Conservation (phyloP, 495 filamentous ascomycete genomes). For the Penicillium ucsense region DNA sequence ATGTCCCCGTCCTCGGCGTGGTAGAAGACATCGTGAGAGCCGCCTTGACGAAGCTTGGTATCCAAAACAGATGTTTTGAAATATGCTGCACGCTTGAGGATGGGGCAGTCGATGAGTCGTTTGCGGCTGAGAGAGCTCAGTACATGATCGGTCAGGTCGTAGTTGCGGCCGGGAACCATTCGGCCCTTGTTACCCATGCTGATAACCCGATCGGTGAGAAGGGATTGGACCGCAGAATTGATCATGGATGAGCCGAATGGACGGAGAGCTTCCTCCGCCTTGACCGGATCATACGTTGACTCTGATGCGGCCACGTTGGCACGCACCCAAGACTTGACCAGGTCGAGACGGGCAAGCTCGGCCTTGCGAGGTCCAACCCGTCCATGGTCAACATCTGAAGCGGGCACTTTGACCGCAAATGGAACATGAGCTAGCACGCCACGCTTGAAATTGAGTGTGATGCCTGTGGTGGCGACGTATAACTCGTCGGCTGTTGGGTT, state of each 20-base stretch:
- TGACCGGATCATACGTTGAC: conserved; percentile 31
- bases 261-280: conserved; percentile 35
- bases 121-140: conserved; percentile 35
- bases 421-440: conserved; percentile 27
- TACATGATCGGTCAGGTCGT: conserved; percentile 50
- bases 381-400: conserved; percentile 3
- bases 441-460: conserved; percentile 26
- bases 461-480: conserved; percentile 26
- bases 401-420: conserved; percentile 21
- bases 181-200: conserved; percentile 44
- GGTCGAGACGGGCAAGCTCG: conserved; percentile 19
- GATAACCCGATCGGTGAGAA: conserved; percentile 52
- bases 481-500: conserved; percentile 27
- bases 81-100: conserved; percentile 40
- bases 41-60: conserved; percentile 33
- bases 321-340: conserved; percentile 53
- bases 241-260: conserved; percentile 38
- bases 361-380: conserved; percentile 4
- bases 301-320: conserved; percentile 46
- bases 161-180: conserved; percentile 43
- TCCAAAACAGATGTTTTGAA: conserved; percentile 53
- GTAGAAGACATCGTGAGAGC: conserved; percentile 19
- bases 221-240: conserved; percentile 43
- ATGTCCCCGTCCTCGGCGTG: conserved; percentile 52
- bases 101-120: conserved; percentile 34